Percentiles rank a stretch among this genome's conserved stretches.
Evolutionary conservation across 1,284 basidiomycete species (phyloP).

Genomic region (Leccinum holopus): DNA sequence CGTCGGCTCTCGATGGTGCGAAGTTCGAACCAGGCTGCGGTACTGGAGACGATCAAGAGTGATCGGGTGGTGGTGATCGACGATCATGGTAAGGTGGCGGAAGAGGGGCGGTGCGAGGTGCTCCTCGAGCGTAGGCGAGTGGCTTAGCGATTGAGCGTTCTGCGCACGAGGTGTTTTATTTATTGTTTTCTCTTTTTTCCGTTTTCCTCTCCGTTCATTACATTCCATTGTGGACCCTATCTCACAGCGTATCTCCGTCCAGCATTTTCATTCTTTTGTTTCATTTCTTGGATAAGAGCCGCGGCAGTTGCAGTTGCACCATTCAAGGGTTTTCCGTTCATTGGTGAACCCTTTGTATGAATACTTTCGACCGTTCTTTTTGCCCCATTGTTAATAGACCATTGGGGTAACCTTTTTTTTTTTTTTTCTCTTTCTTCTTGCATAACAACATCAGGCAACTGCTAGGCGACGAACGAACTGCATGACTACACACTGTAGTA

Average conservation of each 20-base stretch:
- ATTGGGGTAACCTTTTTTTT: neutral
- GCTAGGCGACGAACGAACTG: constrained; percentile 1
- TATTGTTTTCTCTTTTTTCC: neutral
- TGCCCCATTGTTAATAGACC: no score
- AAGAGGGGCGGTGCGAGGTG: constrained; percentile 19
- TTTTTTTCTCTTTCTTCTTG: neutral
- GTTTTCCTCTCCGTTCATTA: neutral
- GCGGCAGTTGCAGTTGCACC: neutral
- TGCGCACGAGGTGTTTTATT: neutral
- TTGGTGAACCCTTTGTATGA: constrained; percentile 7
- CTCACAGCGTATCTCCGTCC: no score
- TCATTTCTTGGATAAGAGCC: neutral
- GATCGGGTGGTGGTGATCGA: no score
- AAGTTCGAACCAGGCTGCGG: no score
- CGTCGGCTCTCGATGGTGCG: no score
- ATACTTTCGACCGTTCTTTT: constrained; percentile 12
- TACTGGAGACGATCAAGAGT: no score
- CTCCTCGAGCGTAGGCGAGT: constrained; percentile 71
- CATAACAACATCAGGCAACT: neutral
- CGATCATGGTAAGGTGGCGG: no score
- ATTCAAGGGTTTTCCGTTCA: neutral
- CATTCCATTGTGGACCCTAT: neutral
- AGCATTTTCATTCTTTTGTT: neutral
- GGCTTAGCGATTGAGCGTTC: constrained; percentile 50
- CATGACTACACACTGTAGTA: constrained; percentile 31